Conservation (phyloP, 129 eudicot species). For the Centella asiatica region DNA sequence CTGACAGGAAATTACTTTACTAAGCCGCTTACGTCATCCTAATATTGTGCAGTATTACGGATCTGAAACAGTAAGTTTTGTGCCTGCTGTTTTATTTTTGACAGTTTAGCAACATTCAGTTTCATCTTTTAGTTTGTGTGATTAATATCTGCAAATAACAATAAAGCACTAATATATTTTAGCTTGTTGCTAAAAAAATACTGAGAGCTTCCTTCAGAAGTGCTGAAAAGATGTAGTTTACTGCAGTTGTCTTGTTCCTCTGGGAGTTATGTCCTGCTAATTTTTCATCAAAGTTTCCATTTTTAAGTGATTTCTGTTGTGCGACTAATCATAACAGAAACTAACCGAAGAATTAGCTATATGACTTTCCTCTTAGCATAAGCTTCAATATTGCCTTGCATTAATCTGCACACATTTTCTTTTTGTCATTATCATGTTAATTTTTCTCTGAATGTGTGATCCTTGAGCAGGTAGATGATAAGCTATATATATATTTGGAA, state of each 20-base stretch:
- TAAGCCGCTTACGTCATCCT: slow-evolving; percentile 92
- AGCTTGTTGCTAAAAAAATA: neutral
- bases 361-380: no score
- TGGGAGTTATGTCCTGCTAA: neutral
- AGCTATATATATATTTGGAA: slow-evolving; percentile 83
- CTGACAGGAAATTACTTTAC: slow-evolving; percentile 65
- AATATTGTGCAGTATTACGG: slow-evolving; percentile 96
- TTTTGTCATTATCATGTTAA: neutral
- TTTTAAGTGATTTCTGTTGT: no score
- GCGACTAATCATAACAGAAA: no score
- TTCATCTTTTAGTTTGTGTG: neutral
- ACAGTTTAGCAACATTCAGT: neutral
- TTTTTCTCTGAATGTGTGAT: slow-evolving; percentile 8
- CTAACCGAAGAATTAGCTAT: no score
- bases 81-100: neutral
- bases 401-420: neutral
- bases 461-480: slow-evolving; percentile 71
- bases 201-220: neutral
- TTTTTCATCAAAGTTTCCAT: no score
- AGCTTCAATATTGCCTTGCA: neutral
- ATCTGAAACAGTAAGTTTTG: slow-evolving; percentile 59
- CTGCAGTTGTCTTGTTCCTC: neutral
- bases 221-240: no score
- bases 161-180: neutral
- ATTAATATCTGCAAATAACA: neutral